Conservation (phyloP, 2,329 filamentous ascomycete species). For the Aureobasidium sp. region DNA sequence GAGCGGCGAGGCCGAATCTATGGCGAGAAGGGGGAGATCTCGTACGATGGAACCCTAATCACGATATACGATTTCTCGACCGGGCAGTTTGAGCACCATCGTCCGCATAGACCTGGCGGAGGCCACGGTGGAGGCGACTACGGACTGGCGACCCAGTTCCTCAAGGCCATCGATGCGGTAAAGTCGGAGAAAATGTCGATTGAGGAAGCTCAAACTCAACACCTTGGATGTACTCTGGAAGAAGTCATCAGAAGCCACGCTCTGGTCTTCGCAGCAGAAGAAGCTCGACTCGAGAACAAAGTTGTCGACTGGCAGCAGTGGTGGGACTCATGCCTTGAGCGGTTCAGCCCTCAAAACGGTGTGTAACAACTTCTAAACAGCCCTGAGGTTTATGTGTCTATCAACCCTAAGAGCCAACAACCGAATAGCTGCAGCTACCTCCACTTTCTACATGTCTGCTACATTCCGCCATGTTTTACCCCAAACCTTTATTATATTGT, state of each 20-base stretch:
- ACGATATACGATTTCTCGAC: slow-evolving; percentile 64
- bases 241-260: slow-evolving; percentile 86
- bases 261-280: slow-evolving; percentile 88
- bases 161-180: slow-evolving; percentile 71
- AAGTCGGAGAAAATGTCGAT: slow-evolving; percentile 61
- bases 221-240: slow-evolving; percentile 75
- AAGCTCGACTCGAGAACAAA: slow-evolving; percentile 61
- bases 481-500: not conserved
- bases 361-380: not conserved
- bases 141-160: slow-evolving; percentile 73
- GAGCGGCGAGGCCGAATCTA: slow-evolving; percentile 79
- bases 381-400: not conserved
- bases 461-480: not conserved
- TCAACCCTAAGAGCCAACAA: not conserved
- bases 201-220: slow-evolving; percentile 61
- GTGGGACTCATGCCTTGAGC: slow-evolving; percentile 50
- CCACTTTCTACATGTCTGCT: too few species aligned
- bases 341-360: not conserved
- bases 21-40: slow-evolving; percentile 76
- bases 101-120: slow-evolving; percentile 32
- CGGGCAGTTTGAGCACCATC: slow-evolving; percentile 45
- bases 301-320: slow-evolving; percentile 69
- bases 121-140: slow-evolving; percentile 73
- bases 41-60: slow-evolving; percentile 73
- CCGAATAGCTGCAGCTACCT: not conserved